Percentiles rank a stretch among this genome's conserved stretches.
Conservation (phyloP, 352 stramenopile genomes). For the Pythium periplocum region DNA sequence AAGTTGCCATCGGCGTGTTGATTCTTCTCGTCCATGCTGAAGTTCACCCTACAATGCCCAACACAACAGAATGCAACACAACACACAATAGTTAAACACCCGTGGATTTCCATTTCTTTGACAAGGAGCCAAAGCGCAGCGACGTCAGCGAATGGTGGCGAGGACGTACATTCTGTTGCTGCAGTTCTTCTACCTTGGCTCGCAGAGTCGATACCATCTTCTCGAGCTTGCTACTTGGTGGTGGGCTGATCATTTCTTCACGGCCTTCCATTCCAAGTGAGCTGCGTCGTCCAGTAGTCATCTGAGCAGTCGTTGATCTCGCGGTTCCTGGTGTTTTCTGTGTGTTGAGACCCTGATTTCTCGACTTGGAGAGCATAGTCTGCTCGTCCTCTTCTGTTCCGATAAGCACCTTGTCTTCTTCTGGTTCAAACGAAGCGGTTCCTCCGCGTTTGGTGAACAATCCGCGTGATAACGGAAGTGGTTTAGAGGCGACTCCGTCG, state of each 20-base stretch:
- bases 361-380: constrained; percentile 12
- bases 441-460: constrained; percentile 47
- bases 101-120: constrained; percentile 5
- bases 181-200: constrained; percentile 57
- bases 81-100: constrained; percentile 4
- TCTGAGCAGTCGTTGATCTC: constrained; percentile 1
- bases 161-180: constrained; percentile 69
- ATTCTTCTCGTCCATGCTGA: constrained; percentile 52
- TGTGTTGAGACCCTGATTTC: not conserved
- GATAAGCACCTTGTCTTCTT: constrained; percentile 69
- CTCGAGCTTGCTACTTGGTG: constrained; percentile 34
- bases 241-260: constrained; percentile 15
- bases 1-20: constrained; percentile 52
- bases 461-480: constrained; percentile 40
- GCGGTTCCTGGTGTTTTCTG: not conserved
- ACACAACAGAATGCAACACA: constrained; percentile 4
- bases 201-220: constrained; percentile 48
- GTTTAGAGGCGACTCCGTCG: constrained; percentile 14
- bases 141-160: not conserved
- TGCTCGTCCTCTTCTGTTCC: constrained; percentile 39
- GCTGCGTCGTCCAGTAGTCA: no score
- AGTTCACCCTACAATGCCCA: constrained; percentile 39
- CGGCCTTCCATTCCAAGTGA: no score
- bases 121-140: no score
- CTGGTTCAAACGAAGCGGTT: constrained; percentile 27